These are phyloP conservation scores for Suillus plorans DNA, from an alignment of 768 basidiomycete species.

Conservation along the genomic window DNA sequence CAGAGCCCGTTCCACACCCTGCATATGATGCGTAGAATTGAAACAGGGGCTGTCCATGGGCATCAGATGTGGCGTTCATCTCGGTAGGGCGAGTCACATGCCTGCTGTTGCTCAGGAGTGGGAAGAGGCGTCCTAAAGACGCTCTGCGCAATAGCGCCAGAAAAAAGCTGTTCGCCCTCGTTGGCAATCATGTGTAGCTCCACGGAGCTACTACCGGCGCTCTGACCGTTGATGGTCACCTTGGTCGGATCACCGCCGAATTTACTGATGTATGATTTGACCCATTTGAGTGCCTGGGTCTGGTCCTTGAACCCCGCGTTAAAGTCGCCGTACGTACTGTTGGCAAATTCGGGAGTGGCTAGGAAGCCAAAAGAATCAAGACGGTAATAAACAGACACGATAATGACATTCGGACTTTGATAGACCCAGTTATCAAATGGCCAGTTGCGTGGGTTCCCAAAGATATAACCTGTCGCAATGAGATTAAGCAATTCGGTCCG, in stretches of 20 bases:
- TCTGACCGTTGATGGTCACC: conserved; percentile 59
- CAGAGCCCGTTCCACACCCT: conserved; percentile 46
- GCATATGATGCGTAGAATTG: conserved; percentile 48
- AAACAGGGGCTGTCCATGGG: conserved; percentile 46
- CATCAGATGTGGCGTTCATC: not conserved
- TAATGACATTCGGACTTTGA: conserved; percentile 59
- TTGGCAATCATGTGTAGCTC: conserved; percentile 58
- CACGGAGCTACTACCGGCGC: conserved; percentile 55
- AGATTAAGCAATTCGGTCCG: not conserved
- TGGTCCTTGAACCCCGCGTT: conserved; percentile 62
- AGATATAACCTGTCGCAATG: conserved; percentile 44
- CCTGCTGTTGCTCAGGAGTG: conserved; percentile 50
- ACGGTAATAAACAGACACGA: conserved; percentile 68
- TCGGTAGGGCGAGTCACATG: conserved; percentile 23
- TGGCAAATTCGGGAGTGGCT: conserved; percentile 45
- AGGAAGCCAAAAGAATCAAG: conserved; percentile 67
- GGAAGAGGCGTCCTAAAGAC: conserved; percentile 55
- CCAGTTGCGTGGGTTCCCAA: conserved; percentile 63
- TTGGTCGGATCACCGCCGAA: conserved; percentile 41
- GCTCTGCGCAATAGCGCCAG: conserved; percentile 62
- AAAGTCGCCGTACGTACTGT: conserved; percentile 42
- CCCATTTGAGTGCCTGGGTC: conserved; percentile 39
- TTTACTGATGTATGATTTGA: conserved; percentile 35
- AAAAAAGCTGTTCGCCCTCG: conserved; percentile 42
- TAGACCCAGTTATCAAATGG: conserved; percentile 67